Evolutionary conservation across 257 asterid species (phyloP), one percentile per base, ranked within the genome.

Genomic region (Cruciata laevipes): DNA sequence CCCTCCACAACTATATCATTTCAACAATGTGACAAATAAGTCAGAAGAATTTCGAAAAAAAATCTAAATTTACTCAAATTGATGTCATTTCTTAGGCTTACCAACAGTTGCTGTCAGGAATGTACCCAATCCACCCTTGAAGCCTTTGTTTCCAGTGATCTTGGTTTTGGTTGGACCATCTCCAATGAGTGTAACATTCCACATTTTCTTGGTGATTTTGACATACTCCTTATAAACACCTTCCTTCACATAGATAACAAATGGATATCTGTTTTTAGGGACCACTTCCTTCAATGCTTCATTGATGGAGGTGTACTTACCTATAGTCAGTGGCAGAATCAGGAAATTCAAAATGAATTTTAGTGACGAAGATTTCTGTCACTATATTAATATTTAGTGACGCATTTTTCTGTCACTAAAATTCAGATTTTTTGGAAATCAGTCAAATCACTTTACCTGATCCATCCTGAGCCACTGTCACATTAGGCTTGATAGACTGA

Each of bases 401-500:
- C 30, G 30, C 1, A 27, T 27, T 27, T 27, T 27, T 27, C 2
- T 27, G 30, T 27, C 30, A 27, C 30, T 27, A 27, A 27, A 27
- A 27, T 27, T 27, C 30, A 27, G 30, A n/a, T n/a, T 27, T 27
- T 27, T 27, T 27, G 2, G 30, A 27, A 37, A 37, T 1, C 13
- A 0, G 42, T n/a, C n/a, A n/a, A n/a, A n/a, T n/a, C n/a, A n/a
- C 42, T 37, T 37, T 9, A 42, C 95, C 95, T 52, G 85, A 83
- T 0, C 96, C 96, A 70, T 90, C 97, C 18, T 52, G 75, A 1
- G 96, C 89, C 71, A 88, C 97, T 52, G 78, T 78, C 0, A 60
- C 84, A 5, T 77, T 81, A 0, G 90, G 80, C 57, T 42, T 9
- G 38, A 35, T 5, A 35, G 38, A 5, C 8, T 35, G 38, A 35